These are phyloP conservation scores for Fusarium pininemorale DNA, from an alignment of 2,329 filamentous ascomycete genomes.

Conservation along the genomic window DNA sequence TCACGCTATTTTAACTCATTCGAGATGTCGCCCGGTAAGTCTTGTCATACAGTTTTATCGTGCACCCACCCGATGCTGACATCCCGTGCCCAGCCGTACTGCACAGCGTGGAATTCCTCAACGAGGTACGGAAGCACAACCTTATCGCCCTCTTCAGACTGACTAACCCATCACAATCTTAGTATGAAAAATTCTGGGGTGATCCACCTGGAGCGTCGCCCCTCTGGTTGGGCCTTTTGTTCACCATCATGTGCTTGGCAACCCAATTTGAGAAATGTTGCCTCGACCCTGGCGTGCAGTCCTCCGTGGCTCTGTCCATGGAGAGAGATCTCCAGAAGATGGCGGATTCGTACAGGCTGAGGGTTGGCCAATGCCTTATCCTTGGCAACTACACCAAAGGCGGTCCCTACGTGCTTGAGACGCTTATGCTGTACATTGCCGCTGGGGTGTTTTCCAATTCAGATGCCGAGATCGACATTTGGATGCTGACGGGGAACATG, in stretches of 20 bases:
- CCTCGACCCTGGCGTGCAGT: background rate
- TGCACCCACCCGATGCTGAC: background rate
- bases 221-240: constrained; percentile 59
- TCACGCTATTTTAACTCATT: constrained; percentile 50
- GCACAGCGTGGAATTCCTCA: constrained; percentile 3
- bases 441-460: constrained; percentile 43
- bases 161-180: accelerated
- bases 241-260: constrained; percentile 56
- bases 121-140: background rate
- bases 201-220: constrained; percentile 48
- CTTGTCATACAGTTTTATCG: background rate
- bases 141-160: accelerated
- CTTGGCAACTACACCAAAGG: constrained; percentile 54
- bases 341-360: background rate
- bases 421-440: constrained; percentile 48
- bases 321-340: constrained; percentile 2
- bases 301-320: background rate
- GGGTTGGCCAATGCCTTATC: constrained; percentile 46
- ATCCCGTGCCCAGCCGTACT: background rate
- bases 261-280: constrained; percentile 19
- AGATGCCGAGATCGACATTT: constrained; percentile 48
- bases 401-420: constrained; percentile 53
- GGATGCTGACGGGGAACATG: constrained; percentile 47
- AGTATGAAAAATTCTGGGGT: constrained; percentile 58
- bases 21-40: constrained; percentile 34